Conservation (phyloP, 2,329 filamentous ascomycete genomes). For the Myrmaecium sp. region DNA sequence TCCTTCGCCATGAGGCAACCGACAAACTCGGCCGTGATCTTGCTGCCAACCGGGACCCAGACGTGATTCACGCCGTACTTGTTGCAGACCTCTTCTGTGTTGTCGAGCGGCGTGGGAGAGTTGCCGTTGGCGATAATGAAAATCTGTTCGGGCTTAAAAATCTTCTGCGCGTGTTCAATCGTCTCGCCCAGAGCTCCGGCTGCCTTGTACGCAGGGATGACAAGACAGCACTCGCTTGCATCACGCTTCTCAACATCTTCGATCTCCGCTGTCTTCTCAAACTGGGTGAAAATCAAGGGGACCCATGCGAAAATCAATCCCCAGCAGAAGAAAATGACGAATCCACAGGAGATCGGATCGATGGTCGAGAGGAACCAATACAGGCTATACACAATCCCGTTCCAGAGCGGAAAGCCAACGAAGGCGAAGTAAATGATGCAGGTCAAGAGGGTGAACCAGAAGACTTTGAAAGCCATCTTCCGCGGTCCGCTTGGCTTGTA, state of each 20-base stretch:
- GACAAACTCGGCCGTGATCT: conserved; percentile 33
- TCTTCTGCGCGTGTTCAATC: conserved; percentile 26
- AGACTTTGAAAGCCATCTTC: conserved; percentile 27
- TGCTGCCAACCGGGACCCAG: conserved; percentile 32
- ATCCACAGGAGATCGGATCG: conserved; percentile 24
- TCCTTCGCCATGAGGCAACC: conserved; percentile 28
- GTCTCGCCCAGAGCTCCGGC: conserved; percentile 25
- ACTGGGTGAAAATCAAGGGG: conserved; percentile 8
- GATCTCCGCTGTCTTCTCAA: no score
- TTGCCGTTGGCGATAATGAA: conserved; percentile 35
- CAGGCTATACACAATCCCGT: conserved; percentile 26
- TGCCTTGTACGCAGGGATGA: conserved; percentile 34
- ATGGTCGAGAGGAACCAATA: conserved; percentile 25
- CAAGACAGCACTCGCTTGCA: conserved; percentile 21
- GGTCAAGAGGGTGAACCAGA: conserved; percentile 19
- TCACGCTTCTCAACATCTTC: conserved; percentile 13
- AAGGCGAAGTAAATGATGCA: conserved; percentile 29
- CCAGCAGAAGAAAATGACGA: conserved; percentile 20
- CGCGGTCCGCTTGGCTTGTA: no score
- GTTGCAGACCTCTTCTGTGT: conserved; percentile 29
- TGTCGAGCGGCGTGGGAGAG: conserved; percentile 27
- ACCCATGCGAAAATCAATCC: conserved; percentile 17
- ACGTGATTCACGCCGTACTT: conserved; percentile 30
- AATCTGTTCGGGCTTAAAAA: conserved; percentile 29
- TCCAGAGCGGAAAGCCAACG: conserved; percentile 29